A percentile compares a stretch with the other conserved stretches of the same genome.
These are phyloP conservation scores for Phytopythium delawarense DNA, from an alignment of 352 stramenopile genomes.

Conservation along the genomic window DNA sequence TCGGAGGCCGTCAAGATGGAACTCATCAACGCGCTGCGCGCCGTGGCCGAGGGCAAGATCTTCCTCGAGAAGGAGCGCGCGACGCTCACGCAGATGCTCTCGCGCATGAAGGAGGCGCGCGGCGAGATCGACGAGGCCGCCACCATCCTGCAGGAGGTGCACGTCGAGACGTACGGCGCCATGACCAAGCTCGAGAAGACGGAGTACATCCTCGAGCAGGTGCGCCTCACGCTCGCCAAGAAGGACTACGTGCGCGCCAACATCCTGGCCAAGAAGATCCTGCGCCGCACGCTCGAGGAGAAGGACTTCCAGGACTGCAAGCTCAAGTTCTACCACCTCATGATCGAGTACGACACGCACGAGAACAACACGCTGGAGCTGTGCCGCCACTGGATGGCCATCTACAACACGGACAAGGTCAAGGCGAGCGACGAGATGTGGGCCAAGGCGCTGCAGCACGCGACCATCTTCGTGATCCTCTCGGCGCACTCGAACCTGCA, in stretches of 20 bases:
- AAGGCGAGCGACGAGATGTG: conserved; percentile 65
- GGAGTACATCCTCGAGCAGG: conserved; percentile 98
- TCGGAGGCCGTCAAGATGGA: conserved; percentile 87
- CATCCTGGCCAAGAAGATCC: conserved; percentile 97
- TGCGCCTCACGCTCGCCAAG: conserved; percentile 95
- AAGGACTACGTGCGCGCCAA: conserved; percentile 96
- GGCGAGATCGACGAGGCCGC: conserved; percentile 92
- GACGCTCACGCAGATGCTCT: conserved; percentile 90
- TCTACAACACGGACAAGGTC: conserved; percentile 76
- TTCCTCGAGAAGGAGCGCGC: conserved; percentile 97
- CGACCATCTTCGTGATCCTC: conserved; percentile 72
- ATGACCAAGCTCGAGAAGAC: conserved; percentile 98
- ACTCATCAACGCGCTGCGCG: conserved; percentile 92
- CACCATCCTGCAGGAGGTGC: conserved; percentile 96
- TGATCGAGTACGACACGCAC: conserved; percentile 96
- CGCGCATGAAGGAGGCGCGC: conserved; percentile 89
- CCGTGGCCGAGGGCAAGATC: conserved; percentile 97
- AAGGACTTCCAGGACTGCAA: conserved; percentile 95
- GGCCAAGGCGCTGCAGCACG: conserved; percentile 70
- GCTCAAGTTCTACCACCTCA: conserved; percentile 95
- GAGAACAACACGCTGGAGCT: conserved; percentile 96
- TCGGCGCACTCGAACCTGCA: conserved; percentile 78
- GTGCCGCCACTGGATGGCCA: conserved; percentile 81
- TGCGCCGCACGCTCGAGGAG: conserved; percentile 92
- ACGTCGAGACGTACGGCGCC: conserved; percentile 98